These are phyloP conservation scores for Neurospora sp. DNA, from an alignment of 2,329 filamentous ascomycete species.

Conservation along the genomic window DNA sequence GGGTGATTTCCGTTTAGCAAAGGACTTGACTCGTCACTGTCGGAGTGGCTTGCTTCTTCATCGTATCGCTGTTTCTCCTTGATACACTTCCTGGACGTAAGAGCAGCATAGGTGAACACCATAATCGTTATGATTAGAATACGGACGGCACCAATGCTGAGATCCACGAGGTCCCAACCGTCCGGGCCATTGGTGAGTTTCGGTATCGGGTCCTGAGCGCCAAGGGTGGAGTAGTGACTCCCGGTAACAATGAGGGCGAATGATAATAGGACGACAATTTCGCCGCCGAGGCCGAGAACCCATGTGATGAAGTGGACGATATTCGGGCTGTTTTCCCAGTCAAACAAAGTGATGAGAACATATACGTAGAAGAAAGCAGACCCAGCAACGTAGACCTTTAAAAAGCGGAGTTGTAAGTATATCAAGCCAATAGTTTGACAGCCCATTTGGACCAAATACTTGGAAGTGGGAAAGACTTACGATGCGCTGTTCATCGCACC, in stretches of 20 bases:
- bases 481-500: slow-evolving; percentile 56
- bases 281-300: slow-evolving; percentile 61
- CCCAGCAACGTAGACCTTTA: slow-evolving; percentile 72
- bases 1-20: slow-evolving; percentile 42
- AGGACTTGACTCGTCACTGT: slow-evolving; percentile 49
- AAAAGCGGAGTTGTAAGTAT: slow-evolving; percentile 7
- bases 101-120: slow-evolving; percentile 45
- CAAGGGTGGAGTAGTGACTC: slow-evolving; percentile 21
- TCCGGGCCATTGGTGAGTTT: slow-evolving; percentile 24
- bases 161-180: slow-evolving; percentile 53
- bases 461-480: slow-evolving; percentile 15
- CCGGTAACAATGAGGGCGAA: slow-evolving; percentile 60
- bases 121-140: slow-evolving; percentile 44
- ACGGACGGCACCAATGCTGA: slow-evolving; percentile 57
- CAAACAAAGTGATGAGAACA: slow-evolving; percentile 75
- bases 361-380: slow-evolving; percentile 82
- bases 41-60: slow-evolving; percentile 29
- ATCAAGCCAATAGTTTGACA: background rate
- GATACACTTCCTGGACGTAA: slow-evolving; percentile 31
- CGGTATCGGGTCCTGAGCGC: slow-evolving; percentile 29
- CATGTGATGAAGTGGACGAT: slow-evolving; percentile 72
- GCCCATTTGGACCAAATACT: background rate
- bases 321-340: slow-evolving; percentile 72
- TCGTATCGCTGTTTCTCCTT: slow-evolving; percentile 30
- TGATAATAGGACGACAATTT: slow-evolving; percentile 59